Conservation (phyloP, 1,284 basidiomycete genomes). For the Microbotryum scabiosae region DNA sequence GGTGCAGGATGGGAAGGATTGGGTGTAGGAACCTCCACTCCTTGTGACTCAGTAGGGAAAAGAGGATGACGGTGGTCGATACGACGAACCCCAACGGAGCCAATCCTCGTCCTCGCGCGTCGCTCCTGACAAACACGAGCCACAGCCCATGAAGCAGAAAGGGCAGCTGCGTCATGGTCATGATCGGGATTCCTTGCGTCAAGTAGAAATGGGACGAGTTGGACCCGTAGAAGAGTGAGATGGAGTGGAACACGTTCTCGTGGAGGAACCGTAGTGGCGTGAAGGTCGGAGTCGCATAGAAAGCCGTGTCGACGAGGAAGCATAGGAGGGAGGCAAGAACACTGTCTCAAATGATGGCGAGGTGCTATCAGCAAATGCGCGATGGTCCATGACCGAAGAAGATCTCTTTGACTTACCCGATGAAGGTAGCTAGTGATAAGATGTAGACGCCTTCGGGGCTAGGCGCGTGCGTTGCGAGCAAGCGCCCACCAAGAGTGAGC, state of each 20-base stretch:
- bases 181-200: conserved; percentile 72
- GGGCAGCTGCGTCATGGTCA: conserved; percentile 63
- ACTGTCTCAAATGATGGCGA: background rate
- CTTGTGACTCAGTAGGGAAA: conserved; percentile 79
- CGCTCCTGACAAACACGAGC: background rate
- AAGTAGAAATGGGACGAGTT: conserved; percentile 84
- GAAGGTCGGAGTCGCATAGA: conserved; percentile 60
- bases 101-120: too few relatives aligned
- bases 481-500: conserved; percentile 53
- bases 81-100: background rate
- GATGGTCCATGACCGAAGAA: background rate
- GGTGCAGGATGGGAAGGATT: conserved; percentile 71
- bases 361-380: background rate
- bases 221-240: conserved; percentile 91
- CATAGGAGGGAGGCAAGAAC: conserved; percentile 8
- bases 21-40: conserved; percentile 97
- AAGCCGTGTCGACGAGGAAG: conserved; percentile 56
- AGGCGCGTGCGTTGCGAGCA: background rate
- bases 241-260: conserved; percentile 61
- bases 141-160: conserved; percentile 18
- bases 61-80: conserved; percentile 49
- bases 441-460: background rate
- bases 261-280: conserved; percentile 72
- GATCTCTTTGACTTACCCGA: conserved; percentile 14
- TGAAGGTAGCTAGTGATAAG: background rate